Evolutionary conservation across 306 rosid genomes (phyloP), one percentile per base, ranked within the genome.

Genomic region (Morella rubra): DNA sequence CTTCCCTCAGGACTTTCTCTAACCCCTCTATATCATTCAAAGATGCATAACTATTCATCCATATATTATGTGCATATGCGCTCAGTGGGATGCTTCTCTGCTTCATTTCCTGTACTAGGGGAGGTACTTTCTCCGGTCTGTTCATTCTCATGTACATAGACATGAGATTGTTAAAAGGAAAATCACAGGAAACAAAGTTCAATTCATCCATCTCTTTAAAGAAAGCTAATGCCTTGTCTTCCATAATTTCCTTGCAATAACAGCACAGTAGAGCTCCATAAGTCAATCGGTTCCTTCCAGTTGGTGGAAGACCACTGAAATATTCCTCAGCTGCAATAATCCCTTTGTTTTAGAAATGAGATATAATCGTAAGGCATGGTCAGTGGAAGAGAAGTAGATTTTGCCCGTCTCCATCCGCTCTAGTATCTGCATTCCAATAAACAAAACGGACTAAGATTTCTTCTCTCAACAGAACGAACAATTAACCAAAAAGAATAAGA

Each of bases 381-480:
- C 89, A 16, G 61, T 14, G 37, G 44, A 64, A 3, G 90, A 71
- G 77, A 80, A 95, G 18, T 81, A 79, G 55, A 92, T 77, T 73
- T 84, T 81, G 82, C 87, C 84, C 83, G 74, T 80, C 82, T 83
- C 85, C 97, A 92, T 92, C 99, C 98, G 91, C 77, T 95, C 91
- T 89, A 92, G 76, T 79, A 95, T 85, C 98, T 92, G 87, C 88
- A 76, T 68, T 56, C 13, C 52, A 79, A 27, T 66, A 42, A 42
- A 32, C 19, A 41, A 27, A 68, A 73, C 27, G 42, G 1, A 60
- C 5, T 41, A 14, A 22, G 46, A 24, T 44, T 14, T 58, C 22
- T 27, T 16, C 16, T 44, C 50, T 49, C 15, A 12, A 49, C 16
- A 5, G 4, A 15, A 49, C 11, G 53, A 49, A 9, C 14, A 12